Conservation (phyloP, 2,329 filamentous ascomycete genomes). For the Aspergillus fumigatus region DNA sequence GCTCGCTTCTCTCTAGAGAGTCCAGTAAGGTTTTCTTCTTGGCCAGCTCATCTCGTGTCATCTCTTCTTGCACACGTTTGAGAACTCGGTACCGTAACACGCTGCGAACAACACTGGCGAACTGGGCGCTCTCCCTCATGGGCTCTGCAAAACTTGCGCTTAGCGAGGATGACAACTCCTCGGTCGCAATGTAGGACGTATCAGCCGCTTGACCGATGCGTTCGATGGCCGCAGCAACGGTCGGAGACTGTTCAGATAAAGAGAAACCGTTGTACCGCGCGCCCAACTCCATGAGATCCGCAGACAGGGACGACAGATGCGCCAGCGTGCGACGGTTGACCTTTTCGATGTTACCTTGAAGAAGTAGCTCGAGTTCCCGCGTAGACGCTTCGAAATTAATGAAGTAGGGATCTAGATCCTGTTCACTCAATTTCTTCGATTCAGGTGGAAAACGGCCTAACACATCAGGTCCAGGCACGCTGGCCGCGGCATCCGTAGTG, state of each 20-base stretch:
- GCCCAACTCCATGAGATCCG: conserved; percentile 87
- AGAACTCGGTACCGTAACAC: conserved; percentile 86
- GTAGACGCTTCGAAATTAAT: conserved; percentile 88
- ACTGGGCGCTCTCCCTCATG: conserved; percentile 96
- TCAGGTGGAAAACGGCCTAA: conserved; percentile 80
- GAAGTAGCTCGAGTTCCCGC: conserved; percentile 79
- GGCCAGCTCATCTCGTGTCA: conserved; percentile 87
- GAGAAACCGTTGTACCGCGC: conserved; percentile 98
- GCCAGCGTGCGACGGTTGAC: conserved; percentile 85
- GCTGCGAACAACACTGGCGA: conserved; percentile 85
- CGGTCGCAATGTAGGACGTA: conserved; percentile 90
- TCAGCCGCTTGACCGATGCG: conserved; percentile 91
- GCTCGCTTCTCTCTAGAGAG: conserved; percentile 86
- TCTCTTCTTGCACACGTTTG: conserved; percentile 94
- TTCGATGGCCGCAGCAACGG: conserved; percentile 88
- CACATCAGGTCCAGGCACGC: conserved; percentile 57
- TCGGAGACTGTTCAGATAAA: conserved; percentile 82
- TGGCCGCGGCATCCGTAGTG: conserved; percentile 52
- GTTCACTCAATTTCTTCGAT: conserved; percentile 70
- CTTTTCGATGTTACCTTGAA: conserved; percentile 94
- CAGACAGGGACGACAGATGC: conserved; percentile 76
- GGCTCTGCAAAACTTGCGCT: conserved; percentile 94
- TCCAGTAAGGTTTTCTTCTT: conserved; percentile 82
- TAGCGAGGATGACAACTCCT: conserved; percentile 81
- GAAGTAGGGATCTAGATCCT: conserved; percentile 94